These are phyloP conservation scores for Sclerotinia nivalis DNA, from an alignment of 2,329 filamentous ascomycete species.

Conservation along the genomic window DNA sequence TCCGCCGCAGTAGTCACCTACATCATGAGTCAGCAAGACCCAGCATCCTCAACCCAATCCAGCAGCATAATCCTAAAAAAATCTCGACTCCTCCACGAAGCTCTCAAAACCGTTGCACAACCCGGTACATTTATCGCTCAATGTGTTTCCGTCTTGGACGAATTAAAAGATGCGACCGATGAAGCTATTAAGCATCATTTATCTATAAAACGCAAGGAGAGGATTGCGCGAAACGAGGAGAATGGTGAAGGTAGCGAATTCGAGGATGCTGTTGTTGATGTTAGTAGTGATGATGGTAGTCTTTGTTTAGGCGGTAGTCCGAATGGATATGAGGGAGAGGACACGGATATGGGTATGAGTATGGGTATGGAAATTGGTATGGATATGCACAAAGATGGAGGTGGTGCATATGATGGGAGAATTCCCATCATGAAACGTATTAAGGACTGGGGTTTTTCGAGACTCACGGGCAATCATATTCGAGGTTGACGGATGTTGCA, in stretches of 20 bases:
- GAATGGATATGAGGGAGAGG: neutral
- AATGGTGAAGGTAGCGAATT: no score
- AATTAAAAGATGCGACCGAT: neutral
- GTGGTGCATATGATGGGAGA: neutral
- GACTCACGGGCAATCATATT: neutral
- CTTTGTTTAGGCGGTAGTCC: no score
- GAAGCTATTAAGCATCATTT: neutral
- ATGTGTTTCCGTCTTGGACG: neutral
- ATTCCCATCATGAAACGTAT: neutral
- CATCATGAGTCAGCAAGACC: neutral
- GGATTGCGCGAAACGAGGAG: neutral
- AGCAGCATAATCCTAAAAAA: neutral
- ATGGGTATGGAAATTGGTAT: neutral
- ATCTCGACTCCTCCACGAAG: neutral
- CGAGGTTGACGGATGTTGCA: neutral
- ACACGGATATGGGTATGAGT: neutral
- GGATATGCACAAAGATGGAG: neutral
- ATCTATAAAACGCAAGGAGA: fast-evolving
- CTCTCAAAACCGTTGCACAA: neutral
- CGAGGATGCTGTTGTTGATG: neutral
- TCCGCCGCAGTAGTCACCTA: neutral
- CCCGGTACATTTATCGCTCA: neutral
- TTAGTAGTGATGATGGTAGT: neutral
- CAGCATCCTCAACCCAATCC: neutral
- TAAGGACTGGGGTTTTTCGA: neutral